These are phyloP conservation scores for Arthrobotrys pseudoclavata DNA, from an alignment of 2,329 filamentous ascomycete species.

Conservation along the genomic window DNA sequence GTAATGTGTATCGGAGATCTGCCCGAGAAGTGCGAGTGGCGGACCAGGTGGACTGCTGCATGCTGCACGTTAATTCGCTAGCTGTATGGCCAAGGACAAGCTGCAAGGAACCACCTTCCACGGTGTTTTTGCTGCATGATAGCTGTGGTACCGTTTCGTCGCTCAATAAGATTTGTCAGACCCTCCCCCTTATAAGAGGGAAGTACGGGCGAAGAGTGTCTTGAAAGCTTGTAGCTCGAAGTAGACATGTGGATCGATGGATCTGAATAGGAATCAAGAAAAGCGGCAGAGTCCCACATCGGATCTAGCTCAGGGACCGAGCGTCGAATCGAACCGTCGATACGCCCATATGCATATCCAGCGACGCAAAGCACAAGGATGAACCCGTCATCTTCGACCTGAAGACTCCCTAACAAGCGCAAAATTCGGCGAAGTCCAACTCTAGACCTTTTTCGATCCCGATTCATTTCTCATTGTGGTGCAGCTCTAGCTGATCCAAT, in stretches of 20 bases:
- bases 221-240: slow-evolving; percentile 3
- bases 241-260: slow-evolving; percentile 7
- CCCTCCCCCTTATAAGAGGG: neutral
- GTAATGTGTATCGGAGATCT: slow-evolving; percentile 52
- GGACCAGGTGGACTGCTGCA: slow-evolving; percentile 31
- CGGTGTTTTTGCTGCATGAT: slow-evolving; percentile 10
- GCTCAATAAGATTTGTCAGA: slow-evolving; percentile 24
- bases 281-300: slow-evolving; percentile 14
- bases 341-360: slow-evolving; percentile 5
- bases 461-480: neutral
- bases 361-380: slow-evolving; percentile 36
- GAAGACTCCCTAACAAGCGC: neutral
- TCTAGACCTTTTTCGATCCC: neutral
- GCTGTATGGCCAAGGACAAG: slow-evolving; percentile 25
- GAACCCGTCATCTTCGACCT: slow-evolving; percentile 2
- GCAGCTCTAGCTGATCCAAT: slow-evolving; percentile 3
- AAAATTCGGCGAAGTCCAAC: slow-evolving; percentile 12
- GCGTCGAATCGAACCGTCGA: slow-evolving; percentile 29
- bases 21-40: slow-evolving; percentile 36
- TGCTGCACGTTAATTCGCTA: neutral
- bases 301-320: slow-evolving; percentile 4
- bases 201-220: neutral
- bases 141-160: slow-evolving; percentile 14
- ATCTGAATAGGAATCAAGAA: slow-evolving; percentile 1
- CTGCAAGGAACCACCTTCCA: slow-evolving; percentile 49